Evolutionary conservation across 441 rosid species (phyloP).

Genomic region (Manihot esculenta): DNA sequence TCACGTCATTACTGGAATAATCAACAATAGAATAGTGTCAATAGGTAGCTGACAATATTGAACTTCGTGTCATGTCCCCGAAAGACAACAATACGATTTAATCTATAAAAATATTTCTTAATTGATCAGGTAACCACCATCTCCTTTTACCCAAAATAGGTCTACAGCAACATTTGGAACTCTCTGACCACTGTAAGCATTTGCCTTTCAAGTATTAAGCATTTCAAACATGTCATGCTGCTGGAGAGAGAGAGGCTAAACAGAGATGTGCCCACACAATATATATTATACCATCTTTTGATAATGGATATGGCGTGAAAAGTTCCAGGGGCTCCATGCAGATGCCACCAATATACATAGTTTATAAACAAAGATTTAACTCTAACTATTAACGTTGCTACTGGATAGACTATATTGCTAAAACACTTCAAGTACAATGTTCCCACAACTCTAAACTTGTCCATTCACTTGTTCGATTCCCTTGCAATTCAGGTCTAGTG

Average conservation of each 20-base stretch:
- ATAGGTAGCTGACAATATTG: constrained; percentile 4
- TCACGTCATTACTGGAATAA: neutral
- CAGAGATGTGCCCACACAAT: constrained; percentile 22
- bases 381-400: constrained; percentile 30
- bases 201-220: neutral
- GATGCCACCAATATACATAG: constrained; percentile 43
- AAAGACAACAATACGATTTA: no score
- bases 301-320: constrained; percentile 36
- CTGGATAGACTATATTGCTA: constrained; percentile 28
- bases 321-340: constrained; percentile 42
- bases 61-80: neutral
- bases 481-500: constrained; percentile 51
- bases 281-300: constrained; percentile 30
- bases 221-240: neutral
- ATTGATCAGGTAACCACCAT: neutral
- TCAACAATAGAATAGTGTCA: neutral
- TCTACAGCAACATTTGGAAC: neutral
- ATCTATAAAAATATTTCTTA: neutral
- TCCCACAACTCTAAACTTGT: constrained; percentile 19
- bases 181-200: neutral
- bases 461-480: constrained; percentile 34
- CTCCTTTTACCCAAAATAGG: neutral
- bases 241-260: neutral
- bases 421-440: constrained; percentile 24
- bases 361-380: constrained; percentile 41